phyloP scores from a whole-genome alignment of 2,329 filamentous ascomycete species.

The Diaporthe citriasiana region DNA sequence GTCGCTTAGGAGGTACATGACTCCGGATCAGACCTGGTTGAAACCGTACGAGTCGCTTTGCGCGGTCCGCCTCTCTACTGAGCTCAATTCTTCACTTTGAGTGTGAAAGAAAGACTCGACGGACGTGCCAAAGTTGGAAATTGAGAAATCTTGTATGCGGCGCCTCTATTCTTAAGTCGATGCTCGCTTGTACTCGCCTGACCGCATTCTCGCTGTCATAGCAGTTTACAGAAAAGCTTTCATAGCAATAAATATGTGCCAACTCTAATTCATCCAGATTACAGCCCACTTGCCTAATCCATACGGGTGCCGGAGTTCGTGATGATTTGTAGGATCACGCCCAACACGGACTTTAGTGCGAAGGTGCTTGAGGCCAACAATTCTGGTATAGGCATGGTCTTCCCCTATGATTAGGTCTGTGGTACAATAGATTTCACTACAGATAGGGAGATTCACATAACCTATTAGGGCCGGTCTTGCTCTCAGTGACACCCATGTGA shows the following conservation, averaged over 20 bases:
- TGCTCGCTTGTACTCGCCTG: background rate
- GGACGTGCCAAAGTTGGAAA: background rate
- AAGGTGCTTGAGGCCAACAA: background rate
- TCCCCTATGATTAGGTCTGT: background rate
- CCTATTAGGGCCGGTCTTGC: too few species aligned
- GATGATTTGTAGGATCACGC: too few species aligned
- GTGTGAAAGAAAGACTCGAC: background rate
- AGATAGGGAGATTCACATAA: too few species aligned
- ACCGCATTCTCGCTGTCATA: background rate
- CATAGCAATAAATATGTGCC: background rate
- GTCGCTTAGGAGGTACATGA: background rate
- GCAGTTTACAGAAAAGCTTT: background rate
- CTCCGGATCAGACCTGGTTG: background rate
- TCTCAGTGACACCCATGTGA: background rate
- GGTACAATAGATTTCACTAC: too few species aligned
- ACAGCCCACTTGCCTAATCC: too few species aligned
- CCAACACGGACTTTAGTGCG: background rate
- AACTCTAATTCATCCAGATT: too few species aligned
- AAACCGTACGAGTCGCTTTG: constrained; percentile 4
- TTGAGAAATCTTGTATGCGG: too few species aligned
- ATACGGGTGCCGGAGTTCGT: too few species aligned
- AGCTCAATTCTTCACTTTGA: background rate
- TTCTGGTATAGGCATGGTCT: background rate
- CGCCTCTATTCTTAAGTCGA: too few species aligned
- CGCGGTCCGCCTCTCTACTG: too few species aligned